Base-by-base conservation (phyloP, 352 stramenopile species). In the Aphanomyces astaci region DNA sequence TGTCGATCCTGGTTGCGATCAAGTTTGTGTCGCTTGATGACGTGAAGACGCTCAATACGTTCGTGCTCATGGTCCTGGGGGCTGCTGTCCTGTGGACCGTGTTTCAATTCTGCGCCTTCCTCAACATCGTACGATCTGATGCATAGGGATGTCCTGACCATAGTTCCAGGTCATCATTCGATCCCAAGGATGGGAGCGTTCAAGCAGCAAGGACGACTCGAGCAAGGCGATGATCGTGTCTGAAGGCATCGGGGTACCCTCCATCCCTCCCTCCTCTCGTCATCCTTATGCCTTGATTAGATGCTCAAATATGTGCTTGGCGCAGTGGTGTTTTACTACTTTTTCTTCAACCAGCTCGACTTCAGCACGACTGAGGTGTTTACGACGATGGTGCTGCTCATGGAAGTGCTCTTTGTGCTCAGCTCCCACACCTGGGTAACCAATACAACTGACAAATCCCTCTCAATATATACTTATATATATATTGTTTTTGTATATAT, bases 221-320 rank as follows among this genome's bases (percentile, higher is more conserved):
- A 90, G 82, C 73, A 75, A 85, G 54, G 79, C 91, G 13, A 89
- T 94, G 86, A 92, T 94, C 74, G 82, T 94, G 66, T 91, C 84
- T 0, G 86, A 94, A 64, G 81, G 84, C 55, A 92, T 94, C 71
- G 79, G 78, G 19, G 86, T 87, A 75, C 30, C 69, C 63, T 13
- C 17, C 24, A 48, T 49, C 36, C 31, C 15, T 33, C 31, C 56
- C n/a, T 39, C 22, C 13, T 24, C 51, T 5, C 17, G 25, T 17
- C 19, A 28, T 60, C 27, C 22, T 9, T 11, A 48, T 28, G 22
- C 15, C 2, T 28, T 54, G 64, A 62, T 28, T 36, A 87, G 79
- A 74, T 94, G 31, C 91, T 94, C 74, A 89, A 90, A 70, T 80
- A 92, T 62, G 55, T 92, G 57, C 67, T 94, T n/a, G 75, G 90